Percentiles rank a stretch among this genome's conserved stretches.
Evolutionary conservation across 768 basidiomycete genomes (phyloP).

Genomic region (Pleurotus tuoliensis): DNA sequence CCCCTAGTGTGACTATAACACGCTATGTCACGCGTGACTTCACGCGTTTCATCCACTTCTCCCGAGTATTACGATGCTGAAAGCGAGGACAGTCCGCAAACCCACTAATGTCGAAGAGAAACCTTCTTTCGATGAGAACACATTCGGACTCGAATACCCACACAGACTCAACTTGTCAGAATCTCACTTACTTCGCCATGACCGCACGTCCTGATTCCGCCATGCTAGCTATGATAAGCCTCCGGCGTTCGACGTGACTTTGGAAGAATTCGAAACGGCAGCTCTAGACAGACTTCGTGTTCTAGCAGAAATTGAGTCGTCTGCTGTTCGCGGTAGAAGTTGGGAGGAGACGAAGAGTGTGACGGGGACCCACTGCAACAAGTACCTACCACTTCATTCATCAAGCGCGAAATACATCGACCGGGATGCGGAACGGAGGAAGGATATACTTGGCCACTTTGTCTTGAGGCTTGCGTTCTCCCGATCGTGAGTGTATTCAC

Average conservation of each 20-base stretch:
- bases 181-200: not conserved
- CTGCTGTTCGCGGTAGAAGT: constrained; percentile 76
- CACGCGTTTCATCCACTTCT: not conserved
- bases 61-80: not conserved
- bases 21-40: constrained; percentile 5
- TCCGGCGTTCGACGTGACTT: constrained; percentile 82
- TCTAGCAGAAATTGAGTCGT: constrained; percentile 89
- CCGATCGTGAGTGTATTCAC: constrained; percentile 68
- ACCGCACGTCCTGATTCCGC: constrained; percentile 8
- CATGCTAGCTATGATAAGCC: constrained; percentile 75
- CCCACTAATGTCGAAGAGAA: not conserved
- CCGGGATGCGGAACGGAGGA: constrained; percentile 62
- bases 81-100: constrained; percentile 3
- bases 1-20: not conserved
- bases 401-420: constrained; percentile 46
- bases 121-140: not conserved
- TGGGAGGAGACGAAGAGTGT: constrained; percentile 72
- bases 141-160: constrained; percentile 46
- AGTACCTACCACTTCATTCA: constrained; percentile 70
- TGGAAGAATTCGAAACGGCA: constrained; percentile 92
- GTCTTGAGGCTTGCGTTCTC: constrained; percentile 94
- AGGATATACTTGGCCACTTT: constrained; percentile 90
- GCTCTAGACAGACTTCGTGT: constrained; percentile 87
- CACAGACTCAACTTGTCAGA: constrained; percentile 78
- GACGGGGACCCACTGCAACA: constrained; percentile 58